A percentile compares a stretch with the other conserved stretches of the same genome.
phyloP scores from a whole-genome alignment of 768 basidiomycete species.

The Lyophyllum semitale region DNA sequence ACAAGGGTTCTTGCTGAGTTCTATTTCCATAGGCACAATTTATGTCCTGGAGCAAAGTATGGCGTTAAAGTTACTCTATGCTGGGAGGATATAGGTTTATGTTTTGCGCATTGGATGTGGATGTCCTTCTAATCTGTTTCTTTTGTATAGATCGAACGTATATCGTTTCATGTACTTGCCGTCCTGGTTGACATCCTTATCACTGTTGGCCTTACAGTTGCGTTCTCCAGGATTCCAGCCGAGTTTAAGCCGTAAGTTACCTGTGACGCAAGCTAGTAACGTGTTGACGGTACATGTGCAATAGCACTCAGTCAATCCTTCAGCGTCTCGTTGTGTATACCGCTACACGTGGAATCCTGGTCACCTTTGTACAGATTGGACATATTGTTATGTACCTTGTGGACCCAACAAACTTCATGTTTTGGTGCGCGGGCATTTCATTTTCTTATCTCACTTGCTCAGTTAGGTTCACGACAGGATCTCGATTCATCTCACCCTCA shows the following conservation, averaged over 20 bases:
- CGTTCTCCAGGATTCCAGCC: neutral
- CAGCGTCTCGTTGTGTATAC: conserved; percentile 8
- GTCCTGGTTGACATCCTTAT: conserved; percentile 8
- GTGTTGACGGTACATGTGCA: no score
- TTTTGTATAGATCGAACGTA: neutral
- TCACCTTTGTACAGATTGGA: conserved; percentile 8
- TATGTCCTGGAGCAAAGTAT: neutral
- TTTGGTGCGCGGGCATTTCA: neutral
- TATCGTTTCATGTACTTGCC: conserved; percentile 1
- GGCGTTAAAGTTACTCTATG: neutral
- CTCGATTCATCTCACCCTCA: conserved; percentile 5
- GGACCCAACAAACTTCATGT: neutral
- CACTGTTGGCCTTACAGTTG: conserved; percentile 2
- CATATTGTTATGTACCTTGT: conserved; percentile 13
- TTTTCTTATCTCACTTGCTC: neutral
- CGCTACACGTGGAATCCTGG: conserved; percentile 9
- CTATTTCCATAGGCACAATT: neutral
- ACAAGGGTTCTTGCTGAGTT: no score
- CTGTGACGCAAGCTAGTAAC: neutral
- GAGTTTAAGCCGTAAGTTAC: neutral
- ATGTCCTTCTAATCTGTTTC: neutral
- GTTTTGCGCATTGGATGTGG: neutral
- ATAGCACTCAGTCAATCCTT: conserved; percentile 7
- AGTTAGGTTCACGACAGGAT: neutral
- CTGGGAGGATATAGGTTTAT: neutral